Evolutionary conservation across 768 basidiomycete species (phyloP), one percentile per base, ranked within the genome.

Genomic region (Xerocomus potaroensis): DNA sequence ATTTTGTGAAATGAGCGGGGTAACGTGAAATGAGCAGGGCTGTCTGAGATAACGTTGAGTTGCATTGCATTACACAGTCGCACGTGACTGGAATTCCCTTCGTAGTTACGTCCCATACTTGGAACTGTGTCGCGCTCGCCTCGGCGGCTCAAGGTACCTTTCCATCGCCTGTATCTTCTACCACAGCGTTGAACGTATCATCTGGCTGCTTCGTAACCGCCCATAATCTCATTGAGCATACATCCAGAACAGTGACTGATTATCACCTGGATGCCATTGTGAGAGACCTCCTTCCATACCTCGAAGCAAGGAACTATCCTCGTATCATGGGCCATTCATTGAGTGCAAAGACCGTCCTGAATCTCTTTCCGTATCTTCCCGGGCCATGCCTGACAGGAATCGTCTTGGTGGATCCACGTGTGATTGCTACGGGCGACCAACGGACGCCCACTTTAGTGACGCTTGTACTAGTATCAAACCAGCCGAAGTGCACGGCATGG

Each of bases 201-300:
- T 9, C 44, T 60, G 61, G 61, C 1, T 63, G 58, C 48, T 39
- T 51, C 0, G 58, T 62, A 3, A 56, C 47, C 8, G 56, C 61
- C 19, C 61, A 58, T n/a, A 50, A 60, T 24, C 49, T 58, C 31
- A 2, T 52, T 4, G 56, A 61, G 4, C 58, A 62, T 19, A 32
- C 14, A 6, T 51, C 18, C n/a, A 47, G 58, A 36, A 39, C 29
- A 8, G 45, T 47, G 4, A 12, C 34, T 0, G 56, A 63, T 32
- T 61, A 51, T 26, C 41, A 8, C 10, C 7, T 56, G 15, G 24
- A n/a, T 11, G 24, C 56, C 21, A 45, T 61, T 8, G 54, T 45
- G 0, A 15, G 44, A 4, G 56, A 60, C 26, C 55, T 63, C 32
- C 44, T 27, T n/a, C 52, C 59, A 12, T 61, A 56, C 18, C 44